These are phyloP conservation scores for Rosa rugosa DNA, from an alignment of 306 rosid species.

Conservation along the genomic window DNA sequence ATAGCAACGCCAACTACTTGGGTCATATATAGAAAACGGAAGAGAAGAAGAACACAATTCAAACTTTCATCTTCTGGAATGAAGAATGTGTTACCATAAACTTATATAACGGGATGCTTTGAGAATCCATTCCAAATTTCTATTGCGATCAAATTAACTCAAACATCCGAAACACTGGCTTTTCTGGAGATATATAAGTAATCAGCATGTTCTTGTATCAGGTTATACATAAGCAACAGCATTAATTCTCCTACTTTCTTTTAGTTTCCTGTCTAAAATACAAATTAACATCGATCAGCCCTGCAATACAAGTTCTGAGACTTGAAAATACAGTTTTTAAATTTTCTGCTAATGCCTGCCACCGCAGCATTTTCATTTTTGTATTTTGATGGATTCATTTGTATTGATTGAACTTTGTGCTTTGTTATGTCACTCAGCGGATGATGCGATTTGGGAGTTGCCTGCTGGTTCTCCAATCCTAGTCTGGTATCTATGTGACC, in stretches of 20 bases:
- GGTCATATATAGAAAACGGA: background rate
- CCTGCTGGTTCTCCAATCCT: constrained; percentile 22
- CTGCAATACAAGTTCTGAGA: background rate
- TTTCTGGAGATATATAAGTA: background rate
- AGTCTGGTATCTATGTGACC: constrained; percentile 28
- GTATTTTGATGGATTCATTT: constrained; percentile 19
- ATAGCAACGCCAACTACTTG: background rate
- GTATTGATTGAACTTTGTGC: constrained; percentile 3
- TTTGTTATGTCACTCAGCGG: constrained; percentile 1
- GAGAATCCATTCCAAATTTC: background rate
- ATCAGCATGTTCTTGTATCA: background rate
- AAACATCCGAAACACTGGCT: background rate
- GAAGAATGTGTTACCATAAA: background rate
- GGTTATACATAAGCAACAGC: background rate
- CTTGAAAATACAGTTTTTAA: background rate
- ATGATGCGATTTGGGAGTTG: constrained; percentile 25
- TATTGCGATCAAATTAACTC: background rate
- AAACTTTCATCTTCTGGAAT: background rate
- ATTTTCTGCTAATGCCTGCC: background rate
- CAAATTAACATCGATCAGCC: background rate
- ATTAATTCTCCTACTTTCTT: background rate
- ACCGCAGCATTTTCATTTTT: background rate
- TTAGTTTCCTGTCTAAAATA: background rate
- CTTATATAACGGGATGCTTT: background rate
- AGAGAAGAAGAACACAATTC: background rate